Evolutionary conservation across 2,329 filamentous ascomycete genomes (phyloP), one percentile per base, ranked within the genome.

Genomic region (Macroventuria anomochaeta): DNA sequence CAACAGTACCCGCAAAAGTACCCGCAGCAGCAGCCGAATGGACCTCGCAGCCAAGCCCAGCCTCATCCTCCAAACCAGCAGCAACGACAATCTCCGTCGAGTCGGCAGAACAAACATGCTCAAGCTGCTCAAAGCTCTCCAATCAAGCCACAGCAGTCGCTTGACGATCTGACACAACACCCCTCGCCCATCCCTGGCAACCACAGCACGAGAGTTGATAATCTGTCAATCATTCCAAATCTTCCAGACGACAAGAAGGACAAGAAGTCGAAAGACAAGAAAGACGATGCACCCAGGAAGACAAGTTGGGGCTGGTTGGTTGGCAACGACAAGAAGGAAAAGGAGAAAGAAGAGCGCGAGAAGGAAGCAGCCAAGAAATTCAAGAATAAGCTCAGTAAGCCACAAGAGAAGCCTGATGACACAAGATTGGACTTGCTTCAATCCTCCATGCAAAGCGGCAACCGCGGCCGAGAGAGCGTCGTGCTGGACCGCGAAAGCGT

Each of bases 381-480:
- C 76, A 76, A 89, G 53, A 77, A 79, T 43, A 92, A 88, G 71
- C 87, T 87, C 64, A 82, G 84, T 34, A 93, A 91, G 66, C 77
- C 83, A 1, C 75, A 75, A 44, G 72, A 75, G 25, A 74, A 75
- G 53, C 48, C 61, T 3, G 93, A 96, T 65, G 92, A 88, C 63
- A 88, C 89, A 17, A 86, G 93, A 25, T 80, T 97, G 23, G 93
- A 97, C 66, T 85, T 96, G 18, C 80, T 96, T 18, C 93, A 97
- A 69, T 89, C 85, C 31, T 96, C 93, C 0, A 93, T 96, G 69
- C 93, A 97, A 42, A 79, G 82, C 1, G 80, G 80, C 15, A 65
- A 58, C 31, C 74, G 71, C 23, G 88, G 88, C 2, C 86, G 93
- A 11, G 93, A 97, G 73, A 96, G 91, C 66, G 76, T 96, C 18